Conservation (phyloP, 1,284 basidiomycete genomes). For the Ustilago bromivora region DNA sequence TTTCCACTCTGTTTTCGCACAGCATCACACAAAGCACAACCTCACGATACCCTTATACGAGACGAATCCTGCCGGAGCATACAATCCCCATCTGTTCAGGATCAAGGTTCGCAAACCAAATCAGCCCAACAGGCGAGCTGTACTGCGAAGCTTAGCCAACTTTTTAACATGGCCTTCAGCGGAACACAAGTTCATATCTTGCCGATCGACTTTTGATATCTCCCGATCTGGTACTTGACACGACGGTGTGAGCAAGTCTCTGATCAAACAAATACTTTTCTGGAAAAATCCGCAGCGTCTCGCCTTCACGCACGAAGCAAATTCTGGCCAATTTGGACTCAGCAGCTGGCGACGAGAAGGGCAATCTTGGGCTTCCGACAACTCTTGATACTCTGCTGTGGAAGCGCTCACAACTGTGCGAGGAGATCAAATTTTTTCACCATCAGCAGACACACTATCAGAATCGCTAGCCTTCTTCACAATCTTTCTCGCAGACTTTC, state of each 20-base stretch:
- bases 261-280: neutral
- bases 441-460: neutral
- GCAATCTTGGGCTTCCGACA: too few species aligned
- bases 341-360: neutral
- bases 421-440: constrained; percentile 17
- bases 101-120: too few species aligned
- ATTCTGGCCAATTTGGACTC: neutral
- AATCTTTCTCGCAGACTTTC: neutral
- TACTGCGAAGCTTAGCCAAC: neutral
- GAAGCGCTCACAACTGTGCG: neutral
- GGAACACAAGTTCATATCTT: neutral
- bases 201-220: neutral
- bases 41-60: constrained; percentile 14
- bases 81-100: neutral
- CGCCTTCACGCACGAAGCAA: neutral
- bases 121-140: too few species aligned
- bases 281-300: neutral
- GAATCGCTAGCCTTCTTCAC: neutral
- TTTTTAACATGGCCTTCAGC: neutral
- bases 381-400: neutral
- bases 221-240: neutral
- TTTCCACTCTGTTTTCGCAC: neutral
- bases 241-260: neutral
- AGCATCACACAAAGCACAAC: constrained; percentile 1
- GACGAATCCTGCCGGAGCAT: neutral